Evolutionary conservation across 495 filamentous ascomycete genomes (phyloP), one percentile per base, ranked within the genome.

Genomic region (Evernia prunastri): DNA sequence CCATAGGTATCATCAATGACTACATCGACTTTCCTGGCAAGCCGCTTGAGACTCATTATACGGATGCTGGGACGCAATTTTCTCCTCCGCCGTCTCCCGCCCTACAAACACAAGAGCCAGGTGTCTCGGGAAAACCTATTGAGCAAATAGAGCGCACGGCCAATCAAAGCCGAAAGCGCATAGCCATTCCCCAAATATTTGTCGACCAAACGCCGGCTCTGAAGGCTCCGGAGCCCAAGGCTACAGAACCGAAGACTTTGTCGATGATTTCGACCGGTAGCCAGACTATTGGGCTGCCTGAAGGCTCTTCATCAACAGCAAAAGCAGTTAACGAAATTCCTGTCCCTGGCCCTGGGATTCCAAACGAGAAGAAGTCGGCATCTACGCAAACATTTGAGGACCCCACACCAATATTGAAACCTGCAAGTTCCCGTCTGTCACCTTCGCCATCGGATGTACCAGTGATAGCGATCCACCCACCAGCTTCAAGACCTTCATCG

Each of bases 41-140:
- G 39, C 51, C 42, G 49, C 36, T 39, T n/a, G 53, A 17, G 20
- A 33, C 71, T 13, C 68, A 73, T 40, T 93, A 92, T 73, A 81
- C 81, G 45, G 89, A 95, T 72, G 81, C 81, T n/a, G 90, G 86
- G 4, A 81, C 89, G 47, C 92, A 96, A 72, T 91, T 81, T 69
- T 90, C 92, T 51, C 91, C 90, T 51, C 92, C 90, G 10, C 80
- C 86, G 3, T 95, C 89, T 23, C 90, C 90, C 9, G 78, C 76
- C 53, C 59, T 82, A n/a, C 66, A 74, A 37, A 72, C 74, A 1
- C 49, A 79, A 77, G 59, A 76, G 70, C 43, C 69, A 69, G 59
- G 64, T 76, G 51, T 13, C 73, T 40, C 78, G 80, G 60, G 79
- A 72, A 58, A 75, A 73, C 42, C 72, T 74, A 2, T 75, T n/a